Conservation (phyloP, 352 stramenopile species). For the Pythium dissotocum region DNA sequence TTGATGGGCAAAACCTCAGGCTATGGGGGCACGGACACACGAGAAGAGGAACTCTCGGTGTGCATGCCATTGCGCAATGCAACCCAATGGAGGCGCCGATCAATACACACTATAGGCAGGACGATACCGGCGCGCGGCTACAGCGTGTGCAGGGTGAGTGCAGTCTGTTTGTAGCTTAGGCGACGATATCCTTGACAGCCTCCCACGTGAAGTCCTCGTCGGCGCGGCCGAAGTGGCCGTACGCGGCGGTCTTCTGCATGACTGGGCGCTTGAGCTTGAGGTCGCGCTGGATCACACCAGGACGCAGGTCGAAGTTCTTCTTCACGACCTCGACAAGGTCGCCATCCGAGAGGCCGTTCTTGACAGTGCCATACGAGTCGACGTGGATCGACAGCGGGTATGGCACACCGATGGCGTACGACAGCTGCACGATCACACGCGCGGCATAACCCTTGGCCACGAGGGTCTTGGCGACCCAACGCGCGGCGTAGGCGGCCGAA, state of each 20-base stretch:
- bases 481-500: slow-evolving; percentile 96
- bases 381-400: slow-evolving; percentile 97
- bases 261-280: slow-evolving; percentile 96
- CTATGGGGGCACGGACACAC: slow-evolving; percentile 23
- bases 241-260: slow-evolving; percentile 98
- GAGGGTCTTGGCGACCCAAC: slow-evolving; percentile 99
- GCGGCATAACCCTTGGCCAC: slow-evolving; percentile 95
- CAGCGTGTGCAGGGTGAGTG: slow-evolving; percentile 2
- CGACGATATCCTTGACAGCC: slow-evolving; percentile 91
- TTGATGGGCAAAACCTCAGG: slow-evolving; percentile 25
- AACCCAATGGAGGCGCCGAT: slow-evolving; percentile 23
- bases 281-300: slow-evolving; percentile 98
- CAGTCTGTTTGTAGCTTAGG: slow-evolving; percentile 44
- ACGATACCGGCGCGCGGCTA: slow-evolving; percentile 18
- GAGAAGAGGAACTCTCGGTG: slow-evolving; percentile 6
- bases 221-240: slow-evolving; percentile 99
- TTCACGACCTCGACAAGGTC: slow-evolving; percentile 98
- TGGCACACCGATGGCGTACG: slow-evolving; percentile 98
- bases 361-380: slow-evolving; percentile 98
- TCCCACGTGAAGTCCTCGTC: slow-evolving; percentile 99
- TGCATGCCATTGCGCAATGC: slow-evolving; percentile 16
- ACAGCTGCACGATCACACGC: slow-evolving; percentile 96
- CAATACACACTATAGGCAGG: slow-evolving; percentile 27
- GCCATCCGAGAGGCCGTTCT: slow-evolving; percentile 93
- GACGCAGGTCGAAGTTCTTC: slow-evolving; percentile 99